Evolutionary conservation across 345 rosid species (phyloP).

Genomic region (Melaleuca quinquenervia): DNA sequence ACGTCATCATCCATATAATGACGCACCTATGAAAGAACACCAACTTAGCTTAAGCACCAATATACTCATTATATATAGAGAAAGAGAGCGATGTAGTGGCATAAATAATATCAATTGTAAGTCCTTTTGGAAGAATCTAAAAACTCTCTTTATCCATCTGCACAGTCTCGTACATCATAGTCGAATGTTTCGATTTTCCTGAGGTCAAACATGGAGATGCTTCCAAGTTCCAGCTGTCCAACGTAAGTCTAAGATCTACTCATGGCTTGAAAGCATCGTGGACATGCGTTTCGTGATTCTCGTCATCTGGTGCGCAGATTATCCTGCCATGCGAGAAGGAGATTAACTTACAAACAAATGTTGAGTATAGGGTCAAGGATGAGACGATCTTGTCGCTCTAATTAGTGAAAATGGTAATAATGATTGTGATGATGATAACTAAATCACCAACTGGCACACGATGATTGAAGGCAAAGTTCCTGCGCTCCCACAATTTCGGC

Average conservation of each 20-base stretch:
- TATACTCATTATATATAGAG: background rate
- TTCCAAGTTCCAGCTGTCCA: background rate
- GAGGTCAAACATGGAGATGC: background rate
- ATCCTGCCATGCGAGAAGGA: background rate
- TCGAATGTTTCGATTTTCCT: background rate
- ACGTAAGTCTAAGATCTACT: background rate
- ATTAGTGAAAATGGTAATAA: background rate
- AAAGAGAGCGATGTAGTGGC: too few relatives aligned
- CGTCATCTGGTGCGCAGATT: background rate
- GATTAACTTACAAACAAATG: background rate
- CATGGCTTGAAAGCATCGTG: background rate
- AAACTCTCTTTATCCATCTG: background rate
- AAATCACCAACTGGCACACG: background rate
- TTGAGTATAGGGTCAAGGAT: background rate
- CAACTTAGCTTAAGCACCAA: background rate
- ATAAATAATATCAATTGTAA: background rate
- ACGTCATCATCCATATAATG: background rate
- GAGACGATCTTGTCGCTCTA: background rate
- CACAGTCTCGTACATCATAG: background rate
- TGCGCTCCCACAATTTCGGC: background rate
- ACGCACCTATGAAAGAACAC: background rate
- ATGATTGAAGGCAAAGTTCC: background rate
- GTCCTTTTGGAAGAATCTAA: background rate
- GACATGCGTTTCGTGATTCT: too few relatives aligned
- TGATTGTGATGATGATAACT: background rate